These are phyloP conservation scores for Carex sylvatica DNA, from an alignment of 202 grass and related monocot species.

Conservation along the genomic window DNA sequence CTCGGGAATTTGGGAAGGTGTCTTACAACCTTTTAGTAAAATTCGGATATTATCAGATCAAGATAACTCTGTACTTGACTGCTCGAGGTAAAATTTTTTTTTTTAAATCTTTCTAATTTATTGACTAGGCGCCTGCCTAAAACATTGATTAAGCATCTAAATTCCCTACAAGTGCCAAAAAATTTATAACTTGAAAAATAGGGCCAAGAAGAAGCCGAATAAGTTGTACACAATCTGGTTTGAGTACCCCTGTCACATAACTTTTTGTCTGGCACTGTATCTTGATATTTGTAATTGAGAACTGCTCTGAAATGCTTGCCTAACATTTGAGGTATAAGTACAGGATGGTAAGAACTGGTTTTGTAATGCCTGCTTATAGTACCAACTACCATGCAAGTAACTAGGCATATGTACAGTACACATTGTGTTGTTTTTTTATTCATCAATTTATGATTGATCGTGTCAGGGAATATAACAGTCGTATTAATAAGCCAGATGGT, in stretches of 20 bases:
- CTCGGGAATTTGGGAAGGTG: slow-evolving; percentile 69
- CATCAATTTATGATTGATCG: slow-evolving; percentile 1
- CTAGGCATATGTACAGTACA: slow-evolving; percentile 1
- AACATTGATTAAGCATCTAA: slow-evolving; percentile 1
- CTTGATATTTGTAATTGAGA: neutral
- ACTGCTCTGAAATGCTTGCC: neutral
- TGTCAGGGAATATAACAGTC: slow-evolving; percentile 31
- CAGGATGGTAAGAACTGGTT: no score
- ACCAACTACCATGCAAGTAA: neutral
- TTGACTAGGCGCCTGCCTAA: neutral
- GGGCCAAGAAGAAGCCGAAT: neutral
- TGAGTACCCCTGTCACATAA: neutral
- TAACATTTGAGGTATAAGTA: neutral
- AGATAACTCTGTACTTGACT: slow-evolving; percentile 47
- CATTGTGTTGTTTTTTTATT: neutral
- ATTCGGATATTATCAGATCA: slow-evolving; percentile 69
- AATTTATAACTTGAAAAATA: neutral
- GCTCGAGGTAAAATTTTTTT: slow-evolving; percentile 60
- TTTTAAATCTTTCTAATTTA: neutral
- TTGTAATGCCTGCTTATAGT: neutral
- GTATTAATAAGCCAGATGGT: neutral
- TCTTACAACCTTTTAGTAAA: slow-evolving; percentile 52
- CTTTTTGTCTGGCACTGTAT: neutral
- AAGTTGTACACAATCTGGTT: neutral
- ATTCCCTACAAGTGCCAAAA: neutral